Percentiles rank a stretch among this genome's conserved stretches.
Evolutionary conservation across 2,329 filamentous ascomycete genomes (phyloP).

Genomic region (Penicillium hesseltinei): DNA sequence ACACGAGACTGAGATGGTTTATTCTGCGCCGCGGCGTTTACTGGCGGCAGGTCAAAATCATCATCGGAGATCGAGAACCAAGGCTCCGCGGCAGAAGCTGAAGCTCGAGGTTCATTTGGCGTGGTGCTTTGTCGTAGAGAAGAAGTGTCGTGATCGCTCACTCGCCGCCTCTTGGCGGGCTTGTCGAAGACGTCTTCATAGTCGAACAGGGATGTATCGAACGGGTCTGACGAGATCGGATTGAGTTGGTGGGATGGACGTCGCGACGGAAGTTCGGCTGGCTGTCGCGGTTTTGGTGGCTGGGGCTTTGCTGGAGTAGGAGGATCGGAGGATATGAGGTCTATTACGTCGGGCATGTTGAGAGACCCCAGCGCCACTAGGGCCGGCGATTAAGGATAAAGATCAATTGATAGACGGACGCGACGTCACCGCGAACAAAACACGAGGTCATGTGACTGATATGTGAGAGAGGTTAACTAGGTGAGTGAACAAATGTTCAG

Average conservation of each 20-base stretch:
- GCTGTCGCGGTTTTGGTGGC: constrained; percentile 12
- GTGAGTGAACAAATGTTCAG: not conserved
- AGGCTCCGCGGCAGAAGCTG: constrained; percentile 5
- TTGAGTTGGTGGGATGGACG: constrained; percentile 13
- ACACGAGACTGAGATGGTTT: constrained; percentile 15
- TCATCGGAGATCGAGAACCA: constrained; percentile 33
- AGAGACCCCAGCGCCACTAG: constrained; percentile 7
- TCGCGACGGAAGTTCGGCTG: constrained; percentile 5
- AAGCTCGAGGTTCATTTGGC: not conserved
- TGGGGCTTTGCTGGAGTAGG: constrained; percentile 17
- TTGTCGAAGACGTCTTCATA: constrained; percentile 28
- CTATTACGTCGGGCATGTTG: constrained; percentile 42
- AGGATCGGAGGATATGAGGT: constrained; percentile 39
- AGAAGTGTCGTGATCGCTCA: constrained; percentile 24
- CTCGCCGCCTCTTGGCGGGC: constrained; percentile 32
- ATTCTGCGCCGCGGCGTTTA: constrained; percentile 5
- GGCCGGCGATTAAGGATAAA: constrained; percentile 6
- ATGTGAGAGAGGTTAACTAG: not conserved
- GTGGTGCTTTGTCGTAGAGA: constrained; percentile 5
- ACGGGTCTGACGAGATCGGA: constrained; percentile 27
- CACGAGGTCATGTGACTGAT: constrained; percentile 27
- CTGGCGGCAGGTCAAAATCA: constrained; percentile 22
- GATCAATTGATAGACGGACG: constrained; percentile 14
- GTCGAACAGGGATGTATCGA: constrained; percentile 28
- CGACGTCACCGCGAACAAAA: constrained; percentile 18